Percentiles rank a stretch among this genome's conserved stretches.
Conservation (phyloP, 73 alveolate species). For the Symbiodinium pilosum region DNA sequence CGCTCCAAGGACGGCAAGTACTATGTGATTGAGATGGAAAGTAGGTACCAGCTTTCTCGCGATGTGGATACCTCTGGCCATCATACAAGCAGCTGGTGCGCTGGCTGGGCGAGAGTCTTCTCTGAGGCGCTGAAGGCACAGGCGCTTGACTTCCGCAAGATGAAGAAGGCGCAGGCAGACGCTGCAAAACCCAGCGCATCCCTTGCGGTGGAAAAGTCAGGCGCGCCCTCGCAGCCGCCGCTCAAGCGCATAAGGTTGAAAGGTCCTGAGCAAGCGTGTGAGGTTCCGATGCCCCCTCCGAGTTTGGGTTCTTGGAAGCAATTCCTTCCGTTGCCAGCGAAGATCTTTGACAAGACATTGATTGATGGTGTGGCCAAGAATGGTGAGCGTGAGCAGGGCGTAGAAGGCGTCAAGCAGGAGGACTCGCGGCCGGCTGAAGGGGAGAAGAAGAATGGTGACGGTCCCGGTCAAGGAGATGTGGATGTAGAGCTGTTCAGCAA, state of each 20-base stretch:
- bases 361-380: not conserved
- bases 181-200: no score
- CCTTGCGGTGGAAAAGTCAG: no score
- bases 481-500: not conserved
- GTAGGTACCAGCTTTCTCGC: not conserved
- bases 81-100: not conserved
- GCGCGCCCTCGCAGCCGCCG: no score
- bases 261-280: not conserved
- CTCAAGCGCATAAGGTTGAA: no score
- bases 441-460: no score
- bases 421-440: not conserved
- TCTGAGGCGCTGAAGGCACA: not conserved
- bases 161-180: no score
- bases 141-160: no score
- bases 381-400: not conserved
- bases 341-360: not conserved
- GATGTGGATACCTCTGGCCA: not conserved
- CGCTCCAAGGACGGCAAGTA: not conserved
- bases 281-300: not conserved
- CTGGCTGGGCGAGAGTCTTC: not conserved
- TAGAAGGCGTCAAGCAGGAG: not conserved
- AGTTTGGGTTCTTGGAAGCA: not conserved
- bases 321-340: not conserved
- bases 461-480: not conserved
- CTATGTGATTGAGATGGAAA: not conserved